Conservation (phyloP, 2,329 filamentous ascomycete genomes). For the Stachybotrys echinatus region DNA sequence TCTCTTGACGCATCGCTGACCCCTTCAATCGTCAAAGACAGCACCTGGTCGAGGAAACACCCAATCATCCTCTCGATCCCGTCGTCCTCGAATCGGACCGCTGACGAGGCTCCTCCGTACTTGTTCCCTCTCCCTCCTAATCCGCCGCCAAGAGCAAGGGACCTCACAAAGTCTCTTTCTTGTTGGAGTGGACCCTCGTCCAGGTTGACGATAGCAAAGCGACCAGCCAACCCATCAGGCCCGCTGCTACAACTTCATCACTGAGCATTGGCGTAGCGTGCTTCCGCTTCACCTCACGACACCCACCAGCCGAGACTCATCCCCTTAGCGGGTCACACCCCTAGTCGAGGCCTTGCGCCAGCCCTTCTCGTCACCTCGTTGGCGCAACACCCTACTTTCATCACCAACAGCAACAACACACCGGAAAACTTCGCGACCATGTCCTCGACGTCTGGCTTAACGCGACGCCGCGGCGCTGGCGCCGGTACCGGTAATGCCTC, state of each 20-base stretch:
- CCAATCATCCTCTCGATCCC: not conserved
- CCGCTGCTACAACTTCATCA: not conserved
- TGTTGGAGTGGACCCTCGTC: not conserved
- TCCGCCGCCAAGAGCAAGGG: not conserved
- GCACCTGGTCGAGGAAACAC: not conserved
- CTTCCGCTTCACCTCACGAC: not conserved
- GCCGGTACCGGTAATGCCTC: constrained; percentile 52
- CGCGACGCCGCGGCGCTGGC: constrained; percentile 66
- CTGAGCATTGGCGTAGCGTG: not conserved
- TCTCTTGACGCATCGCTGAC: not conserved
- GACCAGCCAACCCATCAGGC: not conserved
- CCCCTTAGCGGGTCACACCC: not conserved
- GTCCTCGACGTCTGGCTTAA: constrained; percentile 46
- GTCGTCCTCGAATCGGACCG: not conserved
- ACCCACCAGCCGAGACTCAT: not conserved
- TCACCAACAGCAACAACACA: not conserved
- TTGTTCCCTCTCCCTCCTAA: not conserved
- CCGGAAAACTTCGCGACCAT: constrained; percentile 10
- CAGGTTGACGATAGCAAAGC: not conserved
- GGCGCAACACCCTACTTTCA: not conserved
- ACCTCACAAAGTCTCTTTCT: not conserved
- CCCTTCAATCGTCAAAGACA: not conserved
- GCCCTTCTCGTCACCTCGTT: not conserved
- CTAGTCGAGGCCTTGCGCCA: not conserved
- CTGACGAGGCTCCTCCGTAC: not conserved